Evolutionary conservation across 2,329 filamentous ascomycete genomes (phyloP), one percentile per base, ranked within the genome.

Genomic region (Colletotrichum somersetense): DNA sequence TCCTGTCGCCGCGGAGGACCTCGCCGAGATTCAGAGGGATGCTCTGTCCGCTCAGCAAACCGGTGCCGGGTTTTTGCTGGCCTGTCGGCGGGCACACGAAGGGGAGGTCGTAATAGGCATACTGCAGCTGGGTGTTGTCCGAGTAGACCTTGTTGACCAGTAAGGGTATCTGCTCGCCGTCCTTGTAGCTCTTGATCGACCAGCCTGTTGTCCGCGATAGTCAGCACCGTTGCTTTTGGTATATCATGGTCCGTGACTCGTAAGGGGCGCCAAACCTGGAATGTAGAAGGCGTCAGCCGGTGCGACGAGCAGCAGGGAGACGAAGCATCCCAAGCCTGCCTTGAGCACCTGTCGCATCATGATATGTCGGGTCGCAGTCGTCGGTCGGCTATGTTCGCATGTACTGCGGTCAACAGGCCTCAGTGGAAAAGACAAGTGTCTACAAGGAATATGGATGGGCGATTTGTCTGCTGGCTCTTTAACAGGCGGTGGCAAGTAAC

Each of bases 71-170:
- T 75, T 89, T 89, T 74, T 85, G 87, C 73, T 89, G 86, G 62
- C 93, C 93, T 11, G 91, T 93, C 1, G 93, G 92, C 14, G 93
- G 92, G 78, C 94, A 97, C 66, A 96, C 92, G 80, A 97, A 97
- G 10, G 94, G 94, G 1, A 97, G 90, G 77, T 96, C 93, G 80
- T 92, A 93, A 84, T 96, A 97, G 76, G 94, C 94, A 88, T 95
- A 97, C 81, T 97, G 94, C n/a, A 97, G 85, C 80, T 96, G 92
- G 10, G 93, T 96, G 77, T 93, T 91, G 82, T 97, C 94, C 67
- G 94, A 97, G 82, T 95, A 97, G 77, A 95, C 91, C 81, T 97
- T 97, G 85, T 97, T 97, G 75, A 96, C 93, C 67, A 96, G 90
- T n/a, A 97, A 86, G 1, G 94, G 94, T 50, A 97, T 92, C 14